phyloP scores from a whole-genome alignment of 495 filamentous ascomycete genomes.

The Halenospora varia region DNA sequence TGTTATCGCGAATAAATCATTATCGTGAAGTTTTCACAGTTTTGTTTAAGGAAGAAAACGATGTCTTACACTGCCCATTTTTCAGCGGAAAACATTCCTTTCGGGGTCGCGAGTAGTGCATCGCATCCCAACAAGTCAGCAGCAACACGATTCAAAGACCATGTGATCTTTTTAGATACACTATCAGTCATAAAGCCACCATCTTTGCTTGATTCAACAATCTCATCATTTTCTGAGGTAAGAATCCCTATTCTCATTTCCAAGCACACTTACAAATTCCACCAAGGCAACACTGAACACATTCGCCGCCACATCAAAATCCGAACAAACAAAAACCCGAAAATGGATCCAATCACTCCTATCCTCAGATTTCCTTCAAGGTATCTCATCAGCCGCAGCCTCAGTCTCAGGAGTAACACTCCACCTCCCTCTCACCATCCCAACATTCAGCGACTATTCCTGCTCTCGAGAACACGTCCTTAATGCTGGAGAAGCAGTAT shows the following conservation, averaged over 20 bases:
- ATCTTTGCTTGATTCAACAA: conserved; percentile 33
- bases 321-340: conserved; percentile 66
- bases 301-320: conserved; percentile 73
- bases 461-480: conserved; percentile 80
- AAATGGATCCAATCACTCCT: too few relatives aligned
- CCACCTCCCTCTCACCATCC: conserved; percentile 79
- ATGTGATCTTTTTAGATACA: conserved; percentile 67
- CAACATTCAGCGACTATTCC: conserved; percentile 95
- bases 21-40: too few relatives aligned
- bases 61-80: conserved; percentile 56
- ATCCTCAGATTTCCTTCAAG: too few relatives aligned
- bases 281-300: conserved; percentile 67
- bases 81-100: conserved; percentile 87
- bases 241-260: too few relatives aligned
- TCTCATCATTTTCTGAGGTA: neutral
- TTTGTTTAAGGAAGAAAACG: too few relatives aligned
- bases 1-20: too few relatives aligned
- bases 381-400: too few relatives aligned
- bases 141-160: conserved; percentile 59
- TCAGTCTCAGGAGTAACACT: conserved; percentile 48
- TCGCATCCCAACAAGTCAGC: conserved; percentile 57
- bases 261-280: conserved; percentile 59
- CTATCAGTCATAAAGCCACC: conserved; percentile 56
- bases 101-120: conserved; percentile 66
- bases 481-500: conserved; percentile 41